These are phyloP conservation scores for Ordospora pajunii DNA, from an alignment of 371 early-diverging fungal genomes.

Conservation along the genomic window DNA sequence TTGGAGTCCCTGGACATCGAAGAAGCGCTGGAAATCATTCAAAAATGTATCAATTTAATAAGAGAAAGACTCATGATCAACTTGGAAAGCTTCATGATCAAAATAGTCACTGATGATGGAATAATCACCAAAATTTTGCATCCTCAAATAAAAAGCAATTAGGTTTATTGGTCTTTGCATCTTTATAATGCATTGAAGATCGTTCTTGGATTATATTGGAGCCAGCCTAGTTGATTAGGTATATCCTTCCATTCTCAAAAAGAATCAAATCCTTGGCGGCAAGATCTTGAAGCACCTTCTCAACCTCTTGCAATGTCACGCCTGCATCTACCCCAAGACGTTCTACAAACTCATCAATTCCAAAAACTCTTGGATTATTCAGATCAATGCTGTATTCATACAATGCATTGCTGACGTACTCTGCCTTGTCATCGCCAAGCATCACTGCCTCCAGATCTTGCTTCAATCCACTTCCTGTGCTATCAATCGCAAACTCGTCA, in stretches of 20 bases:
- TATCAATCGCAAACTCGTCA: neutral
- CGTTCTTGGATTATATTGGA: too few relatives aligned
- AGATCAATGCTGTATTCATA: constrained; percentile 10
- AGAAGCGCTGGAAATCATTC: constrained; percentile 28
- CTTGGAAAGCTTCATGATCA: constrained; percentile 31
- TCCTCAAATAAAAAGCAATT: constrained; percentile 2
- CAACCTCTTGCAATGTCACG: neutral
- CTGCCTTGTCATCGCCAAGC: constrained; percentile 20
- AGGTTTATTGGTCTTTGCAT: neutral
- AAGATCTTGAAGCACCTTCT: neutral
- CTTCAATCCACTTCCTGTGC: neutral
- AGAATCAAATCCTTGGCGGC: neutral
- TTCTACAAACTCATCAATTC: neutral
- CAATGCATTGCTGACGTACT: constrained; percentile 18
- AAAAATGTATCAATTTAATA: constrained; percentile 44
- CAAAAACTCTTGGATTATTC: neutral
- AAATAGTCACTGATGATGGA: constrained; percentile 34
- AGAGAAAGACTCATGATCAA: constrained; percentile 46
- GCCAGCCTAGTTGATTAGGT: neutral
- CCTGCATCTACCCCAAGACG: neutral
- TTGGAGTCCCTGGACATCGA: constrained; percentile 27
- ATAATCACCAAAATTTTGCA: neutral
- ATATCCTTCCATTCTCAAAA: constrained; percentile 9
- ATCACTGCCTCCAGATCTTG: neutral
- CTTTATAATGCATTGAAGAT: neutral